phyloP scores from a whole-genome alignment of 1,139 yeast species.

The Scheffersomyces illinoinensis region DNA sequence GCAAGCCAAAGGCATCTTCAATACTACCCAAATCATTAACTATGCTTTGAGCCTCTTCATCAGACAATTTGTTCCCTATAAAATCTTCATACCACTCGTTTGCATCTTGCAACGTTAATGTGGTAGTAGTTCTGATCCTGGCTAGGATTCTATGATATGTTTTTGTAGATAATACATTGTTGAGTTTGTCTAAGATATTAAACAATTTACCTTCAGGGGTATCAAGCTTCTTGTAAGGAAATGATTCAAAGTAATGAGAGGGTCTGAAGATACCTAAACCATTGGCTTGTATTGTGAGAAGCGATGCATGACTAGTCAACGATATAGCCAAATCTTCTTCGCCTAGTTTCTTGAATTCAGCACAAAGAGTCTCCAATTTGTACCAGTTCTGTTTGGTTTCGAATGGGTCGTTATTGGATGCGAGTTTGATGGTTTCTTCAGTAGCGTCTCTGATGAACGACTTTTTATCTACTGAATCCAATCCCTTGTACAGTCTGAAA shows the following conservation, averaged over 20 bases:
- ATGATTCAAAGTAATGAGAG: constrained; percentile 34
- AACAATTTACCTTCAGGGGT: constrained; percentile 21
- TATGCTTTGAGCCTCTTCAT: constrained; percentile 20
- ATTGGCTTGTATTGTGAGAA: constrained; percentile 31
- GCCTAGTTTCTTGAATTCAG: constrained; percentile 60
- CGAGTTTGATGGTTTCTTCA: constrained; percentile 21
- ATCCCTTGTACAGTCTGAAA: constrained; percentile 27
- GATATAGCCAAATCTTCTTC: constrained; percentile 46
- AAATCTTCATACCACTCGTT: constrained; percentile 22
- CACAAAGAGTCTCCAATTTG: constrained; percentile 62
- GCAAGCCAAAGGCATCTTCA: constrained; percentile 26
- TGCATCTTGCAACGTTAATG: constrained; percentile 17
- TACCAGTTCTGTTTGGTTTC: constrained; percentile 40
- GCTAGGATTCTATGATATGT: constrained; percentile 23
- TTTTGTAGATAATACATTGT: constrained; percentile 26
- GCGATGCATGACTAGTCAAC: constrained; percentile 5
- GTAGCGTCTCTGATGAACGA: constrained; percentile 18
- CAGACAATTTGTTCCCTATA: constrained; percentile 25
- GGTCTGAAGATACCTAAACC: constrained; percentile 36
- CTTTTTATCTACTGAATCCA: constrained; percentile 7
- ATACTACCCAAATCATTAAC: constrained; percentile 23
- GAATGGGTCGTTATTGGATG: neutral
- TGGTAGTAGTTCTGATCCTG: constrained; percentile 10
- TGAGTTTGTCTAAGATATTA: constrained; percentile 21
- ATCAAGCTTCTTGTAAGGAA: constrained; percentile 11